Evolutionary conservation across 2,329 filamentous ascomycete genomes (phyloP), one percentile per base, ranked within the genome.

Genomic region (Chalara sp.): DNA sequence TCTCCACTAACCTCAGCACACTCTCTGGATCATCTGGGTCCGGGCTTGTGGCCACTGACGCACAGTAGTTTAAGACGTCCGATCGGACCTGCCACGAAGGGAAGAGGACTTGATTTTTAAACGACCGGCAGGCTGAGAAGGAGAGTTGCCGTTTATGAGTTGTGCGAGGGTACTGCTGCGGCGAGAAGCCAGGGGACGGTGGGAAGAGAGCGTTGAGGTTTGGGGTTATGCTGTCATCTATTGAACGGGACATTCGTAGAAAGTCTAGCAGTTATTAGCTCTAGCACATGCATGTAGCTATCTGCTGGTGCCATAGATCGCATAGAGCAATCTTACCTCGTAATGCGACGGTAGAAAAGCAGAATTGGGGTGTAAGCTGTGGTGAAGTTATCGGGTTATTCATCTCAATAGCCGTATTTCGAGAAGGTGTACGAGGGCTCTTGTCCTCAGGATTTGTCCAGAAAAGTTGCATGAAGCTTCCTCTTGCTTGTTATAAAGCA

Each of bases 221-320:
- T 64, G 96, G 91, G 1, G 83, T 83, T 64, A 99, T 97, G 43
- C 87, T 89, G 70, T 99, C 93, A 70, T 99, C 93, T 63, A 96
- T 85, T 45, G 87, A 81, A 56, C 93, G 83, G 7, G 92, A 96
- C 58, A 93, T 70, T 39, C 90, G 87, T 28, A 99, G 79, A 67
- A 99, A 99, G 67, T 96, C 93, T 96, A 32, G 21, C 21, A 21
- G 21, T 21, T 21, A 21, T 21, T 21, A 21, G 21, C 21, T 21
- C 21, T 21, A 21, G 21, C 21, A 21, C 21, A 21, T 21, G 21
- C 35, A 37, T 37, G 8, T 37, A 37, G 35, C 35, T 37, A 37
- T 21, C 3, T 21, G 21, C 21, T 21, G 21, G 21, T 21, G 21
- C 21, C 21, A 21, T 21, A 21, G 21, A 21, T 21, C 3, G 21